Base-by-base conservation (phyloP, 805 yeast species). In the Saccharomyces eubayanus region DNA sequence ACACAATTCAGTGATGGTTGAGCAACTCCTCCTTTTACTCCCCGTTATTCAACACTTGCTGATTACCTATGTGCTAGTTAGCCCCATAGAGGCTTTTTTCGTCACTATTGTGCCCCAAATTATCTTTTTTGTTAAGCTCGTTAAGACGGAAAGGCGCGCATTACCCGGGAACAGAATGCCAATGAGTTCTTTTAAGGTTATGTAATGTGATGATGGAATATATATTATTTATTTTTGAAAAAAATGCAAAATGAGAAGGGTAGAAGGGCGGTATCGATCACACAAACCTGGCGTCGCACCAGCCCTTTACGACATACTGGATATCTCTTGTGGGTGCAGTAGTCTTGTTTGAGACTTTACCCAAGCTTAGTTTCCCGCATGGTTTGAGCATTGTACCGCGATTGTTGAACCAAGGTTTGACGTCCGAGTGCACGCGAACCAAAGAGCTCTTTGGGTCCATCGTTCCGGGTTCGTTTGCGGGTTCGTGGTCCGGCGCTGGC, bases 241-340 rank as follows among this genome's bases (percentile, higher is more conserved):
- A 46, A 21, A 16, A 46, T 46, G 48, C 30, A 29, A n/a, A n/a
- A 20, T 47, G 36, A 43, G 24, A 24, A 27, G 20, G n/a, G 31
- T 36, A 12, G 27, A 47, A 47, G 21, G 21, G 36, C 16, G 46
- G 43, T 30, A 20, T 8, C 3, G 20, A 48, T 36, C 16, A 49
- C 14, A 51, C 36, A 51, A 67, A 67, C 10, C 72, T 54, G 40
- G 53, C 52, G 49, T 68, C 71, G 46, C 68, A 65, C 71, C 71
- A 68, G 10, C 72, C 72, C 45, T 68, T 66, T 3, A 68, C 69
- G 40, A 68, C 69, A 56, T 68, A 68, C 49, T 68, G 72, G 3
- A 64, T 46, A 43, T 61, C 65, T 6, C 49, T 53, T 24, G 52
- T 31, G 30, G 36, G 30, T 9, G 43, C 21, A 21, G 43, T 16